phyloP scores from a whole-genome alignment of 805 yeast species.

The Candida germanica region DNA sequence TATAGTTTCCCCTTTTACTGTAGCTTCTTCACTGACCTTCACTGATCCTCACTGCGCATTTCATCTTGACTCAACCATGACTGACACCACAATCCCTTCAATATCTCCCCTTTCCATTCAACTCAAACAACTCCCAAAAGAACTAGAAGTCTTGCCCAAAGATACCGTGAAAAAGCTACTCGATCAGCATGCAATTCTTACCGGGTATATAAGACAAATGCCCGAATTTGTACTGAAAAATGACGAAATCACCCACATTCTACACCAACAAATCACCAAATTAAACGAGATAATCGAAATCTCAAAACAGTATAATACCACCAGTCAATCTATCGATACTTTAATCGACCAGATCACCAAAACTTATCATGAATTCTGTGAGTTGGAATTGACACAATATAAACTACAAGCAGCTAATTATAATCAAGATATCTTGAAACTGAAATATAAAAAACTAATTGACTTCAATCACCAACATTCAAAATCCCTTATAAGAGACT shows the following conservation, averaged over 20 bases:
- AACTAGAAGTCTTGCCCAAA: slow-evolving; percentile 28
- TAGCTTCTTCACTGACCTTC: too few relatives aligned
- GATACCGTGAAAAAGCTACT: slow-evolving; percentile 23
- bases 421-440: slow-evolving; percentile 29
- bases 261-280: slow-evolving; percentile 16
- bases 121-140: slow-evolving; percentile 19
- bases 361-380: slow-evolving; percentile 30
- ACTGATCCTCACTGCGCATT: too few relatives aligned
- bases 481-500: slow-evolving; percentile 11
- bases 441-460: slow-evolving; percentile 25
- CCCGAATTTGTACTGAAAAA: slow-evolving; percentile 18
- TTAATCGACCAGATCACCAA: slow-evolving; percentile 22
- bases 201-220: slow-evolving; percentile 29
- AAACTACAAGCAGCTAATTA: slow-evolving; percentile 36
- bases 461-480: slow-evolving; percentile 22
- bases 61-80: too few relatives aligned
- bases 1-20: too few relatives aligned
- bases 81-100: too few relatives aligned
- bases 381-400: slow-evolving; percentile 37
- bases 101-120: slow-evolving; percentile 1
- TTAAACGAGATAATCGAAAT: slow-evolving; percentile 21
- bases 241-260: slow-evolving; percentile 8
- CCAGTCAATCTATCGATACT: slow-evolving; percentile 20
- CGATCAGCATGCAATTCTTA: slow-evolving; percentile 24
- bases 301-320: slow-evolving; percentile 18